Percentiles rank a stretch among this genome's conserved stretches.
phyloP scores from a whole-genome alignment of 2,329 filamentous ascomycete genomes.

The Purpureocillium takamizusanense region DNA sequence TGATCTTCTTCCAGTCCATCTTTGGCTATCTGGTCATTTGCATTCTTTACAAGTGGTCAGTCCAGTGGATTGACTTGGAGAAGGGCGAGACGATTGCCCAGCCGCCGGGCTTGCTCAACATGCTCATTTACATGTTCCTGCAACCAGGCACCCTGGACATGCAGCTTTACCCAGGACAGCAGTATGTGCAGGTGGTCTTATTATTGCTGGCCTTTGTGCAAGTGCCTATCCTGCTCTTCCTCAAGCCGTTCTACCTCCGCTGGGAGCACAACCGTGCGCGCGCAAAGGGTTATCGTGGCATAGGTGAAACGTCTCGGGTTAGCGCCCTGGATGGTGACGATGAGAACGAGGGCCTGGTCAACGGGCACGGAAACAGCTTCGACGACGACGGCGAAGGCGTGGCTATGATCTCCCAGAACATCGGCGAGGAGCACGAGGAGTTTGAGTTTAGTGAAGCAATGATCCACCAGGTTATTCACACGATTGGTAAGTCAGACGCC shows the following conservation, averaged over 20 bases:
- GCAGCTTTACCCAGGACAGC: constrained; percentile 71
- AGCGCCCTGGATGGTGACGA: constrained; percentile 88
- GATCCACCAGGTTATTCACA: constrained; percentile 99
- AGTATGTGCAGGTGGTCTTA: constrained; percentile 64
- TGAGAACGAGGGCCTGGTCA: constrained; percentile 46
- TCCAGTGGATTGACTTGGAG: constrained; percentile 63
- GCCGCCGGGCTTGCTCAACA: constrained; percentile 88
- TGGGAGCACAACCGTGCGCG: constrained; percentile 88
- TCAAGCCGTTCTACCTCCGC: constrained; percentile 93
- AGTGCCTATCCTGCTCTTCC: constrained; percentile 82
- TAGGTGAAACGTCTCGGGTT: constrained; percentile 80
- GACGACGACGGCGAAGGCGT: constrained; percentile 69
- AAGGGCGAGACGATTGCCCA: constrained; percentile 29
- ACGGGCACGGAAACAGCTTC: constrained; percentile 49
- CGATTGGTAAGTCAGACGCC: constrained; percentile 71
- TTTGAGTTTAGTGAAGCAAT: constrained; percentile 96
- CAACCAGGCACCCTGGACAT: constrained; percentile 68
- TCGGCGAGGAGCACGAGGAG: constrained; percentile 81
- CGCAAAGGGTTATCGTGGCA: constrained; percentile 82
- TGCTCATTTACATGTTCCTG: constrained; percentile 99
- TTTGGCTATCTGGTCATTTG: constrained; percentile 93
- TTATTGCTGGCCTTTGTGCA: constrained; percentile 76
- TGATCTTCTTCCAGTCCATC: constrained; percentile 99
- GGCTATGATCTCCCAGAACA: constrained; percentile 82
- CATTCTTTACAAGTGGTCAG: constrained; percentile 94